A percentile compares a stretch with the other conserved stretches of the same genome.
Conservation (phyloP, 331 rosid genomes). For the Cydonia oblonga region DNA sequence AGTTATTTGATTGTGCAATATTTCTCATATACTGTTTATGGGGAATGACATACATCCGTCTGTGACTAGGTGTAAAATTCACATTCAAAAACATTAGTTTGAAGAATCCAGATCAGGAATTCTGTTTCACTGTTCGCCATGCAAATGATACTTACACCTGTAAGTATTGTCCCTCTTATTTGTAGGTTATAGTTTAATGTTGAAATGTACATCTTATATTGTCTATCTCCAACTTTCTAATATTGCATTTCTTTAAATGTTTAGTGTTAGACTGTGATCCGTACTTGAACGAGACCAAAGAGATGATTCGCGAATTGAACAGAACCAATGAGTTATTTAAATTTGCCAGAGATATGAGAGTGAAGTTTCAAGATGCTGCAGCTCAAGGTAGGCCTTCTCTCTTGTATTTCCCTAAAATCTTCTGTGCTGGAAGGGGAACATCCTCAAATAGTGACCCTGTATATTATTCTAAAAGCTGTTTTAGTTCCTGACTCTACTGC, state of each 20-base stretch:
- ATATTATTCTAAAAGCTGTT: not conserved
- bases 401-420: not conserved
- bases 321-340: slow-evolving; percentile 70
- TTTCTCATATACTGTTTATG: not conserved
- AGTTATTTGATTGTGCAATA: not conserved
- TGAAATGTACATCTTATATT: not conserved
- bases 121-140: slow-evolving; percentile 50
- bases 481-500: not conserved
- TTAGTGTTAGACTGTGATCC: slow-evolving; percentile 77
- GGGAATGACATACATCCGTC: slow-evolving; percentile 8
- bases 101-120: slow-evolving; percentile 51
- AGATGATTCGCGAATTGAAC: slow-evolving; percentile 58
- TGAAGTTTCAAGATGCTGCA: slow-evolving; percentile 54
- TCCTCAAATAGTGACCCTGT: not conserved
- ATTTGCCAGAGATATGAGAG: slow-evolving; percentile 76
- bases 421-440: slow-evolving; percentile 12
- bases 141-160: slow-evolving; percentile 54
- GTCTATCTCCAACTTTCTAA: slow-evolving; percentile 2
- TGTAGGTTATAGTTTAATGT: not conserved
- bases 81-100: slow-evolving; percentile 52
- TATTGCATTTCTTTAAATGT: not conserved
- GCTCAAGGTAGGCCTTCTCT: slow-evolving; percentile 42
- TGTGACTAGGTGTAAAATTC: slow-evolving; percentile 60
- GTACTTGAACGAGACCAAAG: slow-evolving; percentile 39
- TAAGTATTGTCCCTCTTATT: slow-evolving; percentile 28